Evolutionary conservation across 2,329 filamentous ascomycete species (phyloP).

Genomic region (Pseudogymnoascus pannorum): DNA sequence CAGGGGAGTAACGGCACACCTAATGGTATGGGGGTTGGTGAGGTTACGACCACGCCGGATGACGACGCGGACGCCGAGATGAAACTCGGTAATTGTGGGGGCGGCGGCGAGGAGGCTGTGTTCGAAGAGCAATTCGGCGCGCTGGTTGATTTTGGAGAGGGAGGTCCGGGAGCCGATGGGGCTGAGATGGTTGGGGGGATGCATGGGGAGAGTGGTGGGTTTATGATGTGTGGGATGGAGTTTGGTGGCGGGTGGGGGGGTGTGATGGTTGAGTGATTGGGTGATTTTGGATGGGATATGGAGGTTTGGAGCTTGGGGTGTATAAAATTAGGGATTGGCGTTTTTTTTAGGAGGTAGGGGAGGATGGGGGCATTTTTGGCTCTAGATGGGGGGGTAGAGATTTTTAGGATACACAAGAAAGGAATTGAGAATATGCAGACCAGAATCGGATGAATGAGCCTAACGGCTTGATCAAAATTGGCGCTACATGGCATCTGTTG

Average conservation of each 20-base stretch:
- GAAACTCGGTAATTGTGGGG: background rate
- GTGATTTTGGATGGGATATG: background rate
- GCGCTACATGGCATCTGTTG: too few species aligned
- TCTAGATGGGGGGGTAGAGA: too few species aligned
- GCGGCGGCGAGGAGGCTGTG: background rate
- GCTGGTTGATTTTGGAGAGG: slow-evolving; percentile 7
- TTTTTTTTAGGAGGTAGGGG: too few species aligned
- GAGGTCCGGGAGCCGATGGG: background rate
- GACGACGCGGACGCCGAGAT: background rate
- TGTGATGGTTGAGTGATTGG: background rate
- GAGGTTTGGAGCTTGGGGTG: too few species aligned
- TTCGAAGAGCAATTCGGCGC: slow-evolving; percentile 8
- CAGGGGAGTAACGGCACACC: background rate
- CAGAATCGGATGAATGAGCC: too few species aligned
- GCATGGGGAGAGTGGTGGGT: background rate
- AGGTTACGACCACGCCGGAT: background rate
- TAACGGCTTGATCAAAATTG: too few species aligned
- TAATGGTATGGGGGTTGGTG: background rate
- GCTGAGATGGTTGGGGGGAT: background rate
- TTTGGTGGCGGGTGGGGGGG: background rate
- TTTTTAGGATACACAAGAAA: too few species aligned
- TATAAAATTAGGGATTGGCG: too few species aligned
- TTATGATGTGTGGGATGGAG: background rate
- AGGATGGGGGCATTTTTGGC: too few species aligned
- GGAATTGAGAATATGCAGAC: too few species aligned